Conservation (phyloP, 2,329 filamentous ascomycete genomes). For the Hypoxylon sp. region DNA sequence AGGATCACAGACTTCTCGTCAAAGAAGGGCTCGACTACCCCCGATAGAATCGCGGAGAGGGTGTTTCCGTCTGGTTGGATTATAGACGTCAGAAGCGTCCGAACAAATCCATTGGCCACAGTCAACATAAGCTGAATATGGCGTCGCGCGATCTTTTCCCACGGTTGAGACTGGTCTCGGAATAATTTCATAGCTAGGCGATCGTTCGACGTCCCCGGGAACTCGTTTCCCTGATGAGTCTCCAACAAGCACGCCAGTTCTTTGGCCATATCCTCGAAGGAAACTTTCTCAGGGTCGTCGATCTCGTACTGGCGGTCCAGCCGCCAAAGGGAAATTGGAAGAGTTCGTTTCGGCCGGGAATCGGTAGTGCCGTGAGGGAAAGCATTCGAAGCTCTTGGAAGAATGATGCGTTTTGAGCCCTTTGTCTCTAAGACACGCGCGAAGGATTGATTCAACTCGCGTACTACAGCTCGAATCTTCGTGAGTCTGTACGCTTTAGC, state of each 20-base stretch:
- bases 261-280: constrained; percentile 27
- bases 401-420: constrained; percentile 46
- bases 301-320: constrained; percentile 52
- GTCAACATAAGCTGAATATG: constrained; percentile 53
- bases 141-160: constrained; percentile 54
- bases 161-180: constrained; percentile 54
- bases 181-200: constrained; percentile 57
- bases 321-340: constrained; percentile 49
- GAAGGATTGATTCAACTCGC: constrained; percentile 52
- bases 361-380: neutral
- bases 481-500: too few relatives aligned
- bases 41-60: constrained; percentile 42
- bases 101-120: constrained; percentile 54
- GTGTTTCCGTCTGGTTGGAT: constrained; percentile 47
- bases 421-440: constrained; percentile 47
- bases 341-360: neutral
- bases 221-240: too few relatives aligned
- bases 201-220: constrained; percentile 54
- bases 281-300: constrained; percentile 45
- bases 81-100: constrained; percentile 54
- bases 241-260: constrained; percentile 53
- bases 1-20: constrained; percentile 48
- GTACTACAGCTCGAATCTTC: constrained; percentile 47
- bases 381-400: neutral
- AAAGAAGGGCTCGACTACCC: constrained; percentile 47